Base-by-base conservation (phyloP, 495 filamentous ascomycete species). In the Hypoxylon fragiforme region DNA sequence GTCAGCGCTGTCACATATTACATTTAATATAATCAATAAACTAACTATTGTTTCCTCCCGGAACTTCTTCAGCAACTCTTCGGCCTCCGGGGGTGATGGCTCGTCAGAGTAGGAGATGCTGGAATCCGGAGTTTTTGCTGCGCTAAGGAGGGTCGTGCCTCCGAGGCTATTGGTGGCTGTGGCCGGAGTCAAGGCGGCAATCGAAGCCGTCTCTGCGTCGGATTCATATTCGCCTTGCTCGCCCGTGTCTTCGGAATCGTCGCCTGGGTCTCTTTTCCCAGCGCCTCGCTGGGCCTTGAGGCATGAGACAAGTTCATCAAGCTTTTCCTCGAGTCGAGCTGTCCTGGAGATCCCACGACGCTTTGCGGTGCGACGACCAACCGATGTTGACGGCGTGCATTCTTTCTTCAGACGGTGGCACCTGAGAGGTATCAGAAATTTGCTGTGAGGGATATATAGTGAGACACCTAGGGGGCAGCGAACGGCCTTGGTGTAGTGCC, bases 251-350 rank as follows among this genome's bases (percentile, higher is more conserved):
- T 78, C 75, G 2, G 74, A 72, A 34, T 70, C 67, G n/a, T 64
- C 49, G 12, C 66, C 54, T 18, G 67, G 56, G 34, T 56, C 54
- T 9, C 44, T 52, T 32, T 28, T 20, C 44, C 15, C 28, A 19
- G 18, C 21, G 7, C 31, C 56, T 34, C 50, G 46, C 22, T 59
- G 66, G 9, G 68, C 60, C 37, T 75, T 70, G 9, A 82, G 59
- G 2, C 76, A 54, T 11, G 73, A 73, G 18, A 79, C 73, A 26
- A 83, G 69, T 43, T 69, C 71, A 38, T 81, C 78, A 36, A 81
- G 68, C 51, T 80, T 82, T 31, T 73, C 74, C 51, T 82, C 78
- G 2, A 81, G 69, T 24, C 74, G 73, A 9, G 66, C 67, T 0
- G 68, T 70, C 43, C 67, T 71, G 6, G 69, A 55, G 3, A 34